Evolutionary conservation across 805 yeast genomes (phyloP), one percentile per base, ranked within the genome.

Genomic region (Yarrowia yakushimensis): DNA sequence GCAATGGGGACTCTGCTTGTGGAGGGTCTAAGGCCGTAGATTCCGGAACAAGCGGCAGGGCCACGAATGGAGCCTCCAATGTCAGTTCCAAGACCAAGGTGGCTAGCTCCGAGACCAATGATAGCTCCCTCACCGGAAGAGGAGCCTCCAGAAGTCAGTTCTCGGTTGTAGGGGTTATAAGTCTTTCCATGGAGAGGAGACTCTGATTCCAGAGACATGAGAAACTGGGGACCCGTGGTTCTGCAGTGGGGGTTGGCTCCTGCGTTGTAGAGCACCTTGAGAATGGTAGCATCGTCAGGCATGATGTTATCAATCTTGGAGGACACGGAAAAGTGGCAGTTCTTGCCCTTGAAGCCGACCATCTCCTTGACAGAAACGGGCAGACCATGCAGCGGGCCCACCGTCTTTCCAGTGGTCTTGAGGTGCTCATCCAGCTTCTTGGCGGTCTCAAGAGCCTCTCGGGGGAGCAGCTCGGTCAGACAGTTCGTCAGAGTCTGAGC

Each of bases 231-330:
- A 76, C 65, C 82, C 81, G 63, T 81, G 9, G 91, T 85, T 71
- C 90, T 78, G 46, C 83, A 82, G 69, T 80, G 85, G 66, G 84
- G 80, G 20, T 85, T 82, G 33, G 87, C 87, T 50, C 89, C 88
- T 55, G 82, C 72, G 28, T 36, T 52, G 12, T 52, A 34, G 22
- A 67, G 55, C 2, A 64, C n/a, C 27, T 39, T 52, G 28, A 65
- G 63, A 10, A 63, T 42, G n/a, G 60, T 62, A 11, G 64, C 45
- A 23, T 66, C 66, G 13, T 64, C 63, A 6, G 60, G 45, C 43
- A 52, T 34, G 13, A 52, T 36, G 25, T 34, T 52, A 7, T 52
- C 60, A 17, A 52, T 52, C 45, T 52, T 34, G 10, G 60, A 18
- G 13, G 60, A 52, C 8, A 37, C 45, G 18, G 34, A 25, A 13